phyloP scores from a whole-genome alignment of 2,329 filamentous ascomycete species.

The Beauveria varroae region DNA sequence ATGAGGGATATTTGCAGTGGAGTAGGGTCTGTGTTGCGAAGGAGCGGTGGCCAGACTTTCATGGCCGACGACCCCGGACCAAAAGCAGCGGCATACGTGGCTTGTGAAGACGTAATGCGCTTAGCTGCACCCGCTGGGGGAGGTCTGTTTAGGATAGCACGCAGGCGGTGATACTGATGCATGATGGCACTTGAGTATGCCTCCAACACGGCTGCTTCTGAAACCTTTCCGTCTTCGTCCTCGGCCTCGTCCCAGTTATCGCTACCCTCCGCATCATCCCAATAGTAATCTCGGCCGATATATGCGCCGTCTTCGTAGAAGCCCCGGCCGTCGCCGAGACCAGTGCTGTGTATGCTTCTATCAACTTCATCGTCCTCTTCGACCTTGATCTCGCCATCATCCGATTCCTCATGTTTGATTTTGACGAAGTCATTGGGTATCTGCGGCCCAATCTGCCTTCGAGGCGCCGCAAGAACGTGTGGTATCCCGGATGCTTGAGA shows the following conservation, averaged over 20 bases:
- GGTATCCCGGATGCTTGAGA: slow-evolving; percentile 70
- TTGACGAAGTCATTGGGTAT: slow-evolving; percentile 31
- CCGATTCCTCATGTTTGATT: slow-evolving; percentile 21
- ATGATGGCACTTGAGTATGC: slow-evolving; percentile 63
- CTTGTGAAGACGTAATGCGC: slow-evolving; percentile 45
- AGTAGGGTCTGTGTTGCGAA: slow-evolving; percentile 47
- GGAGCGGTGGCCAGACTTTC: slow-evolving; percentile 42
- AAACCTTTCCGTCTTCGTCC: slow-evolving; percentile 18
- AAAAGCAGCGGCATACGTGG: slow-evolving; percentile 47
- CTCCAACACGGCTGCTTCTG: slow-evolving; percentile 44
- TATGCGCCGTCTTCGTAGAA: slow-evolving; percentile 77
- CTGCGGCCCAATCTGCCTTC: slow-evolving; percentile 44
- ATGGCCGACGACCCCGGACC: slow-evolving; percentile 42
- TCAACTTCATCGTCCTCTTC: slow-evolving; percentile 27
- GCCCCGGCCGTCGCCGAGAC: slow-evolving; percentile 48
- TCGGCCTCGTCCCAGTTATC: slow-evolving; percentile 21
- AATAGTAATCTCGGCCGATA: slow-evolving; percentile 47
- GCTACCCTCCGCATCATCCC: slow-evolving; percentile 20
- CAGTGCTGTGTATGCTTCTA: slow-evolving; percentile 39
- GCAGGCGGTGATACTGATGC: slow-evolving; percentile 57
- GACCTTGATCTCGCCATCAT: slow-evolving; percentile 23
- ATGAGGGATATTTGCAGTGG: slow-evolving; percentile 56
- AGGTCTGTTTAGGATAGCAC: slow-evolving; percentile 47
- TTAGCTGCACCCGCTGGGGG: slow-evolving; percentile 47
- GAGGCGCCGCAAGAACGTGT: slow-evolving; percentile 59